phyloP scores from a whole-genome alignment of 1,284 basidiomycete genomes.

The Thelephora terrestris region DNA sequence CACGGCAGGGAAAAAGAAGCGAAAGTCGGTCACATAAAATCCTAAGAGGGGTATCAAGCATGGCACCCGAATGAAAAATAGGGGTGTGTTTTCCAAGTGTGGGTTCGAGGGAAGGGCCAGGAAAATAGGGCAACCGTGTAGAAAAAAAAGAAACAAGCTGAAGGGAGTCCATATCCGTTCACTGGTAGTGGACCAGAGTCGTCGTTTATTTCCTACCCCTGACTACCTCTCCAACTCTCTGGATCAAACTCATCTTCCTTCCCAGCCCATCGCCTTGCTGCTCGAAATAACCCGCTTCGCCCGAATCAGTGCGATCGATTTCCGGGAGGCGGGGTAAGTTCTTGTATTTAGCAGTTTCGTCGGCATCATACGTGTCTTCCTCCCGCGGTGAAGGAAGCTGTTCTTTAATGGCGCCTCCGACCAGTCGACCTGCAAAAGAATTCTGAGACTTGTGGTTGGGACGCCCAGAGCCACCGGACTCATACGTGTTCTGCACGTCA shows the following conservation, averaged over 20 bases:
- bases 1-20: neutral
- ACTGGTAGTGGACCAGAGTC: slow-evolving; percentile 11
- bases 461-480: slow-evolving; percentile 23
- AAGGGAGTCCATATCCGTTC: neutral
- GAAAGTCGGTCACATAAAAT: neutral
- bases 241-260: slow-evolving; percentile 68
- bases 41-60: neutral
- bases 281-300: slow-evolving; percentile 41
- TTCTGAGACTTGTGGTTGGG: slow-evolving; percentile 61
- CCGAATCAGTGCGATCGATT: slow-evolving; percentile 15
- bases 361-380: slow-evolving; percentile 52
- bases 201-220: slow-evolving; percentile 37
- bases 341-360: slow-evolving; percentile 51
- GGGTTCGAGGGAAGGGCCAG: neutral
- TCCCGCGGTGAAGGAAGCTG: slow-evolving; percentile 28
- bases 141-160: neutral
- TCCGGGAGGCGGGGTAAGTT: slow-evolving; percentile 36
- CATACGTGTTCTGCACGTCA: slow-evolving; percentile 28
- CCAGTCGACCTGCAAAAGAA: slow-evolving; percentile 67
- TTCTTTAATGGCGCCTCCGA: slow-evolving; percentile 14
- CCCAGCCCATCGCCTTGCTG: slow-evolving; percentile 33
- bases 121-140: neutral
- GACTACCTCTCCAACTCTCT: slow-evolving; percentile 65
- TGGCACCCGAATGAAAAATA: neutral
- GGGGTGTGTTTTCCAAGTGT: neutral